Evolutionary conservation across 75 land plant species (phyloP), one percentile per base, ranked within the genome.

Genomic region (Cupressus sempervirens): DNA sequence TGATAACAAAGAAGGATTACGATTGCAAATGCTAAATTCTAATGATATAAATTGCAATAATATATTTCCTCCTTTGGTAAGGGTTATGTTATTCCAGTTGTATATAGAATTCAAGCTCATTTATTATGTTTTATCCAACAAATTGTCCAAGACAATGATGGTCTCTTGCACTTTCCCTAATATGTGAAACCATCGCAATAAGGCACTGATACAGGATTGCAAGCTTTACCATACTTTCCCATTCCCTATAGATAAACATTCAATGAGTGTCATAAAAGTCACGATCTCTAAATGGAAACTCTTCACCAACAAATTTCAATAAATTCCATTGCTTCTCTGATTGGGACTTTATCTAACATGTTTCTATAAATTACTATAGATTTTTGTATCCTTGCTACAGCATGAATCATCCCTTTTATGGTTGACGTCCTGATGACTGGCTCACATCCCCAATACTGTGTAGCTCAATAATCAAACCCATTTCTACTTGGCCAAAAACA

Each of bases 341-440:
- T 90, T 30, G 92, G 92, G 74, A 93, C 95, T 32, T 92, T 89
- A 77, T 90, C 89, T 74, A 68, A 67, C 94, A 93, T 92, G n/a
- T 86, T 94, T 72, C 87, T 85, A 40, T 91, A 93, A 36, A 91
- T 84, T 70, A 88, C 65, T 84, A 92, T 86, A 6, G 91, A 92
- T 84, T 92, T 91, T 34, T 82, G 84, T 3, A 52, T 82, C 84
- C 83, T 86, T 20, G 81, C 85, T 56, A 91, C 88, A 23, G 88
- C 83, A 73, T 84, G 72, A 67, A 83, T 56, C 85, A 91, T 90
- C 32, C 94, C 92, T 87, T 90, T 89, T 73, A 86, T 88, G 79
- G 86, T 7, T 89, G 92, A 89, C 14, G 90, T 91, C 76, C 72
- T 89, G 75, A 72, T 86, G 7, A 94, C 95, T 73, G 86, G 81